Evolutionary conservation across 2,329 filamentous ascomycete genomes (phyloP), one percentile per base, ranked within the genome.

Genomic region (Penicillium sp.): DNA sequence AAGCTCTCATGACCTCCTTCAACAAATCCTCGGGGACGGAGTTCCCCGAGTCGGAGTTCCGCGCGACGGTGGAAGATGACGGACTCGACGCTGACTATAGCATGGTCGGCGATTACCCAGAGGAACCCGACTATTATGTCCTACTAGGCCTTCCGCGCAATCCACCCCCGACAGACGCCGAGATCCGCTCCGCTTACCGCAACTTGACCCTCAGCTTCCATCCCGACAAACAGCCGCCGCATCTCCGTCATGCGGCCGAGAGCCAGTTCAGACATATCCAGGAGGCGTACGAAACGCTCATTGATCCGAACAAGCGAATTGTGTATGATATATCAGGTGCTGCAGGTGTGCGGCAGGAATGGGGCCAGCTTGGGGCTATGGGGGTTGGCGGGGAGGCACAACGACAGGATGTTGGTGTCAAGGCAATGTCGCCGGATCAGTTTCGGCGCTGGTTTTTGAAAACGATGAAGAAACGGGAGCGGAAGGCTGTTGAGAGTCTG

Each of bases 141-240:
- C 60, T 77, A n/a, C 67, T 78, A 7, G 72, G 71, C 7, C 69
- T 78, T 14, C 60, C 73, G 11, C 69, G 69, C 50, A 59, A 69
- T 5, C 75, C 75, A n/a, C 66, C 74, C 1, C 75, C 75, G 2
- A 73, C 70, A 31, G 72, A 75, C 8, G 58, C 73, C 26, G 68
- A 76, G 41, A 74, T 78, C 48, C 74, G 75, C 26, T 71, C 75
- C 38, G 76, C 76, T n/a, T 77, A 77, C 60, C 73, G 72, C 47
- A 73, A 65, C 30, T 61, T 78, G 52, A 74, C 73, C 9, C 68
- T 77, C 25, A 76, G 72, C 58, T 77, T 78, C 53, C 76, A 78
- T 48, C 76, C 76, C 17, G 76, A 78, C 60, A 77, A 77, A 58
- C 76, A 78, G 51, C 75, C 75, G 5, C 47, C 67, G 36, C 67